Base-by-base conservation (phyloP, 139 green algal species). In the Diplosphaera chodatii region DNA sequence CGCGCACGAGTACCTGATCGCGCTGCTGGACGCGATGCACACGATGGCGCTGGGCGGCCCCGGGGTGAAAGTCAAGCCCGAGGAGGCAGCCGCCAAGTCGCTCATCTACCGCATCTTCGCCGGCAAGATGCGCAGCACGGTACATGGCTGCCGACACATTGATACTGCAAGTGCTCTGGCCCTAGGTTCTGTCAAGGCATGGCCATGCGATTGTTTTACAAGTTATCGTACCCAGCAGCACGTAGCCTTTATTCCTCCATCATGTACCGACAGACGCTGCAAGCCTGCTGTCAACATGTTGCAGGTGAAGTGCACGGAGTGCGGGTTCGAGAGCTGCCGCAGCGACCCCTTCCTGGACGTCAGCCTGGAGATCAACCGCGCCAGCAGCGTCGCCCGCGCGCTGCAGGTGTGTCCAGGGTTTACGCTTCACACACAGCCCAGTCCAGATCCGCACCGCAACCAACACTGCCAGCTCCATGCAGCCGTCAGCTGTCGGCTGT, bases 311-410 rank as follows among this genome's bases (percentile, higher is more conserved):
- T 98, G 94, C 75, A 79, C 82, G 13, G 80, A 85, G 59, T 96
- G 94, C 69, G 78, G 84, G 10, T 93, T 93, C 68, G 80, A 89
- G 62, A 91, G 77, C 56, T 88, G 86, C 80, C 97, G 85, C 10
- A 93, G 86, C 64, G 94, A 99, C 55, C 83, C 90, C 22, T 97
- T 96, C 75, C 78, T 99, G 70, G 91, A 98, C 84, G 71, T 99
- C 21, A 86, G 65, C 28, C 80, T 99, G 64, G 94, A 98, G 71
- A 89, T 98, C 56, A 87, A 64, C 25, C 85, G 84, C 28, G 89
- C 88, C 0, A 34, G 64, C 41, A 82, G 27, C n/a, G 64, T 96
- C 25, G 34, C 64, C 22, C 74, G 81, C n/a, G 88, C 88, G 23
- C 56, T 76, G 56, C n/a, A n/a, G n/a, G n/a, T n/a, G n/a, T n/a